A percentile compares a stretch with the other conserved stretches of the same genome.
Conservation (phyloP, 208 protist genomes). For the Leishmania martiniquensis region DNA sequence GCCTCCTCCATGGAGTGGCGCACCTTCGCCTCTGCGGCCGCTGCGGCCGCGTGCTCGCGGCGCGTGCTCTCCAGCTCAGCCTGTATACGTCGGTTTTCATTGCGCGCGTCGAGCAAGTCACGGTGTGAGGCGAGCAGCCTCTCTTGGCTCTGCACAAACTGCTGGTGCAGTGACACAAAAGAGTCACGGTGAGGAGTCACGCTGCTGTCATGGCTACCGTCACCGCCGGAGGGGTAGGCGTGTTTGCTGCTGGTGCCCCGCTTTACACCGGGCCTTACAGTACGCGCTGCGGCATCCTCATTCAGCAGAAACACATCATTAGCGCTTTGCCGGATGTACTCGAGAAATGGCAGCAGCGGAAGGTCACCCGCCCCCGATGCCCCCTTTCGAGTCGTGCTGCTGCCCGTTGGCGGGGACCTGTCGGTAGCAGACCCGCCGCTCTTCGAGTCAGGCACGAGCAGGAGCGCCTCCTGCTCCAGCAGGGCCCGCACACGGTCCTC, state of each 20-base stretch:
- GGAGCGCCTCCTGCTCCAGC: constrained; percentile 50
- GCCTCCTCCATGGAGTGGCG: constrained; percentile 29
- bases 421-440: not conserved
- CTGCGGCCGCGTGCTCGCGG: constrained; percentile 10
- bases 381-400: not conserved
- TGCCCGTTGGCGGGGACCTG: constrained; percentile 7
- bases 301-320: constrained; percentile 36
- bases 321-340: constrained; percentile 29
- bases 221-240: not conserved
- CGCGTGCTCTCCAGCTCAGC: constrained; percentile 16
- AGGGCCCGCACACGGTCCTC: constrained; percentile 65
- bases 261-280: not conserved
- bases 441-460: constrained; percentile 7
- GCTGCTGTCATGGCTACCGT: constrained; percentile 6
- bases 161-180: constrained; percentile 33
- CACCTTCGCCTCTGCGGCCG: constrained; percentile 16
- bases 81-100: constrained; percentile 22
- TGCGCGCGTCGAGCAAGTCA: constrained; percentile 28
- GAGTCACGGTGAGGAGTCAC: constrained; percentile 30
- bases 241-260: not conserved
- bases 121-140: constrained; percentile 34
- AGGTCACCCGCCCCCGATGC: constrained; percentile 5
- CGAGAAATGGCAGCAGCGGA: constrained; percentile 30
- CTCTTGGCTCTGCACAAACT: constrained; percentile 36
- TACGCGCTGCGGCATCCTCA: constrained; percentile 17